A percentile compares a stretch with the other conserved stretches of the same genome.
Conservation (phyloP, 2,329 filamentous ascomycete genomes). For the Fusarium ambrosium region DNA sequence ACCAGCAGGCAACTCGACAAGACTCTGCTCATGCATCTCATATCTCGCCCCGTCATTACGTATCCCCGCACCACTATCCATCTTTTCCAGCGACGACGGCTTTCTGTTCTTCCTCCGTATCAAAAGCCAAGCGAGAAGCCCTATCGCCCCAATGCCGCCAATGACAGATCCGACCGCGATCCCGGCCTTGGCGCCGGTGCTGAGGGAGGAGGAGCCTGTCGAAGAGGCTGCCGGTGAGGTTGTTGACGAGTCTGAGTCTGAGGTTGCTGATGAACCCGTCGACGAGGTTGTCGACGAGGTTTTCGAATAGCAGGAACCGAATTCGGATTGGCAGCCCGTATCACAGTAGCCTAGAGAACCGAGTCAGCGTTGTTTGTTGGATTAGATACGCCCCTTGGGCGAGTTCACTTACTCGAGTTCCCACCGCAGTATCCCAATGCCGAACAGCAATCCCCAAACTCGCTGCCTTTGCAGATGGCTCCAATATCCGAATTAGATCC, state of each 20-base stretch:
- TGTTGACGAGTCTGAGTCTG: neutral
- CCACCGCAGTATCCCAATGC: neutral
- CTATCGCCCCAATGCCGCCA: neutral
- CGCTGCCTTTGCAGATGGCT: neutral
- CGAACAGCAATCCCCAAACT: neutral
- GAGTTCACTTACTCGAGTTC: slow-evolving; percentile 1
- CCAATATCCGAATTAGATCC: neutral
- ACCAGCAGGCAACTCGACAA: slow-evolving; percentile 1
- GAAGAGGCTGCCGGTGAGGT: neutral
- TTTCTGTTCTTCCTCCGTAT: neutral
- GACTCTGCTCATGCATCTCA: neutral
- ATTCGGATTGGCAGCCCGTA: neutral
- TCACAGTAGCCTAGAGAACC: neutral
- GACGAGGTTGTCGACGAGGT: neutral
- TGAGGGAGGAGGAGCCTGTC: neutral
- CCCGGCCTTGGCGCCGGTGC: neutral
- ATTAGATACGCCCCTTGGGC: neutral
- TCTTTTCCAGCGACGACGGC: neutral
- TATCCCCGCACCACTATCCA: neutral
- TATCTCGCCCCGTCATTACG: neutral
- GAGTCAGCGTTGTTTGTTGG: neutral
- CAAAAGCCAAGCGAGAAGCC: neutral
- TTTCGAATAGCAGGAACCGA: slow-evolving; percentile 3
- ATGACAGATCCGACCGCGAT: neutral
- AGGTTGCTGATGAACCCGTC: neutral